Evolutionary conservation across 768 basidiomycete genomes (phyloP).

Genomic region (Hemileccinum rubropunctum): DNA sequence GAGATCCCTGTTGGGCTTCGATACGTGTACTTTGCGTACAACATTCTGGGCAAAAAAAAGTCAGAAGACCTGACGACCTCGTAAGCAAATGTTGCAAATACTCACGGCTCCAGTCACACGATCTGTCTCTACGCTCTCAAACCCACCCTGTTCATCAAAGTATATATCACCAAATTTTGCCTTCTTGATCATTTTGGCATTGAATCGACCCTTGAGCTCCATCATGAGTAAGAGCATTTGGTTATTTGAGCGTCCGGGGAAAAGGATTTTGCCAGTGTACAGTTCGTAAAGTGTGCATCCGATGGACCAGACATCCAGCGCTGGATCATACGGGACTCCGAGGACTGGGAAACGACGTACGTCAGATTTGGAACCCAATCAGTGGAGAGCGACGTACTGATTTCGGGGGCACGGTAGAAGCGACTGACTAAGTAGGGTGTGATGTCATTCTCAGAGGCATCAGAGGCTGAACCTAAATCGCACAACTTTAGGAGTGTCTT

Average conservation of each 20-base stretch:
- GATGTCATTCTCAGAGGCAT: constrained; percentile 92
- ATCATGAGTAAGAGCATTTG: constrained; percentile 98
- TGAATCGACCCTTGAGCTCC: constrained; percentile 95
- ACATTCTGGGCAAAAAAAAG: constrained; percentile 56
- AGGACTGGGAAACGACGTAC: constrained; percentile 56
- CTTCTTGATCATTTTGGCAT: constrained; percentile 91
- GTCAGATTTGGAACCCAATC: constrained; percentile 13
- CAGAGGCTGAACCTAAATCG: constrained; percentile 95
- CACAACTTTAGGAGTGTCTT: constrained; percentile 94
- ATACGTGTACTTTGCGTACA: constrained; percentile 75
- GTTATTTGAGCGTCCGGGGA: constrained; percentile 95
- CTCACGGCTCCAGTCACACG: constrained; percentile 80
- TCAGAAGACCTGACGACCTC: constrained; percentile 18
- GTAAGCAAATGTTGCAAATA: constrained; percentile 21
- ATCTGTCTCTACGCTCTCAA: constrained; percentile 80
- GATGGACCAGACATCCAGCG: constrained; percentile 95
- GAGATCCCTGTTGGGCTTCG: constrained; percentile 81
- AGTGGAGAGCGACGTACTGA: constrained; percentile 59
- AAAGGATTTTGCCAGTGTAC: constrained; percentile 95
- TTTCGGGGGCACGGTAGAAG: constrained; percentile 98
- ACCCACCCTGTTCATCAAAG: constrained; percentile 91
- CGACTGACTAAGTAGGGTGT: constrained; percentile 97
- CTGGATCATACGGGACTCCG: constrained; percentile 90
- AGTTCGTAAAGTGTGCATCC: constrained; percentile 97
- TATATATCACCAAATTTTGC: constrained; percentile 89